A percentile compares a stretch with the other conserved stretches of the same genome.
Conservation (phyloP, 2,329 filamentous ascomycete species). For the Camillea tinctor region DNA sequence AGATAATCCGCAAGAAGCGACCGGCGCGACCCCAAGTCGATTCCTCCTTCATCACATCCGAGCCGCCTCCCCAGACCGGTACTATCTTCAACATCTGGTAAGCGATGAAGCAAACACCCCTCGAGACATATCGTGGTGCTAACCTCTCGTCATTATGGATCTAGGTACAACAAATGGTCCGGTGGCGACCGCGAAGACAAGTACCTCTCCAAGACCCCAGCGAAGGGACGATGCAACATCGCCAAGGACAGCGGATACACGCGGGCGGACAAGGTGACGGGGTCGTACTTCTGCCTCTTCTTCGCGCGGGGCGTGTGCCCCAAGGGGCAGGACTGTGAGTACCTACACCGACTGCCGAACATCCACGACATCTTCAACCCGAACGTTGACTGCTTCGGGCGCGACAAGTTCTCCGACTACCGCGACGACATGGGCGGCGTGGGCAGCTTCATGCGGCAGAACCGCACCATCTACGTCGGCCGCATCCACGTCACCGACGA, state of each 20-base stretch:
- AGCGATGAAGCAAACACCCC: neutral
- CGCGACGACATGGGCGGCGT: conserved; percentile 98
- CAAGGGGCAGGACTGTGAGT: conserved; percentile 89
- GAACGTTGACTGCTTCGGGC: conserved; percentile 92
- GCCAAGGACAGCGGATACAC: conserved; percentile 78
- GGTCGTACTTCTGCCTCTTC: conserved; percentile 89
- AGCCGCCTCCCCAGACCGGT: conserved; percentile 87
- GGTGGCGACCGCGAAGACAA: conserved; percentile 94
- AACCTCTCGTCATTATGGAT: neutral
- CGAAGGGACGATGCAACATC: conserved; percentile 84
- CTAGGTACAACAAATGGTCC: conserved; percentile 82
- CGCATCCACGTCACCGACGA: conserved; percentile 94
- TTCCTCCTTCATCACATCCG: conserved; percentile 74
- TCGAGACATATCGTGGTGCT: neutral
- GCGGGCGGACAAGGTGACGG: conserved; percentile 70
- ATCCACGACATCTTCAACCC: conserved; percentile 89
- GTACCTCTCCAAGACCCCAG: conserved; percentile 77
- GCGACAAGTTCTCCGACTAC: conserved; percentile 91
- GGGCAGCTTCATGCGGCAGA: conserved; percentile 89
- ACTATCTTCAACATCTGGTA: conserved; percentile 97
- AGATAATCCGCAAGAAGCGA: conserved; percentile 82
- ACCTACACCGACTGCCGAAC: conserved; percentile 83
- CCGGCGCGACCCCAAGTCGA: conserved; percentile 92
- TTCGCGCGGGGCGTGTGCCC: conserved; percentile 82
- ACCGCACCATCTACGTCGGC: conserved; percentile 90